These are phyloP conservation scores for Penstemon davidsonii DNA, from an alignment of 257 asterid genomes.

Conservation along the genomic window DNA sequence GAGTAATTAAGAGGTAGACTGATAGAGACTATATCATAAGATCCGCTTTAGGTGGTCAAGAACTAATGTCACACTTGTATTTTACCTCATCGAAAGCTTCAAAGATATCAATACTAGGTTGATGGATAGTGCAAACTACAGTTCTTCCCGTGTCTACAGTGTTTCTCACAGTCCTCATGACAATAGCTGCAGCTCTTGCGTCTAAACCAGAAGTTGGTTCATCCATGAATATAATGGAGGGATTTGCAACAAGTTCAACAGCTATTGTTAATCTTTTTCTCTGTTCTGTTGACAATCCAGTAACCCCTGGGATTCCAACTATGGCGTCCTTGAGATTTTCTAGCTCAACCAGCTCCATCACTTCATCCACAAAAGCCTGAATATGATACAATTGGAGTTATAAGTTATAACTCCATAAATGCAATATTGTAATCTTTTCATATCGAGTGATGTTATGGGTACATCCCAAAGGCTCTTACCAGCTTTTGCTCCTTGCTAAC, in stretches of 20 bases:
- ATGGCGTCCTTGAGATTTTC: constrained; percentile 62
- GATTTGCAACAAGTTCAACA: constrained; percentile 75
- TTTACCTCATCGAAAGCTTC: constrained; percentile 76
- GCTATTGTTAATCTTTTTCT: constrained; percentile 70
- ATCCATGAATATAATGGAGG: constrained; percentile 78
- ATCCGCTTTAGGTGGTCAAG: not conserved
- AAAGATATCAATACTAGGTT: constrained; percentile 70
- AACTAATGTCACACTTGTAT: not conserved
- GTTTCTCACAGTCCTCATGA: constrained; percentile 76
- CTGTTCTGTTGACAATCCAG: constrained; percentile 74
- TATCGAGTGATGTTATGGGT: not conserved
- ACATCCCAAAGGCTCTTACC: constrained; percentile 36
- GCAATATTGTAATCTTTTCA: not conserved
- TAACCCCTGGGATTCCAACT: constrained; percentile 66
- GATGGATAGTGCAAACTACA: constrained; percentile 78
- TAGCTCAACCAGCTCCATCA: constrained; percentile 69
- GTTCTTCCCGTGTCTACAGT: constrained; percentile 75
- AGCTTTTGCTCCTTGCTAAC: constrained; percentile 58
- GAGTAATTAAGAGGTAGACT: not conserved
- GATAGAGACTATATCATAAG: not conserved
- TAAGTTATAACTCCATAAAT: not conserved
- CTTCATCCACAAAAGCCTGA: constrained; percentile 69
- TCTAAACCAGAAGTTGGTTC: constrained; percentile 77
- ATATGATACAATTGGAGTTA: not conserved
- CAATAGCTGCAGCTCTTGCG: constrained; percentile 76